Conservation (phyloP, 371 early-diverging fungal species). For the Mucor saturninus region DNA sequence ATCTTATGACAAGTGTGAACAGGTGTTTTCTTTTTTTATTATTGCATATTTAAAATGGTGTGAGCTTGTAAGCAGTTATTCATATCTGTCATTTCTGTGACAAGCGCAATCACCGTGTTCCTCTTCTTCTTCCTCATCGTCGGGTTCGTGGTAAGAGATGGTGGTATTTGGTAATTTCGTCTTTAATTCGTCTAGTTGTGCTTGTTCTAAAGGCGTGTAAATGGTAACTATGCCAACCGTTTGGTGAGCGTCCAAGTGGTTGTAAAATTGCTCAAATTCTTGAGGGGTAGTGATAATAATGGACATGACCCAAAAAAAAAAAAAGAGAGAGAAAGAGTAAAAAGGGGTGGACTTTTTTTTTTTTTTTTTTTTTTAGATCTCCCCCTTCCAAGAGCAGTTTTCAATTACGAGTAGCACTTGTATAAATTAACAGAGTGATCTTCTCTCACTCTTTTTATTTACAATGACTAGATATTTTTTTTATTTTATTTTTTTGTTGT, state of each 20-base stretch:
- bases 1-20: too few species aligned
- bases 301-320: conserved; percentile 5
- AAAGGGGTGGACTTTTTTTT: neutral
- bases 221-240: neutral
- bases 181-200: neutral
- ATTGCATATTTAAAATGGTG: too few species aligned
- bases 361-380: too few species aligned
- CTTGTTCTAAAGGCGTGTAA: neutral
- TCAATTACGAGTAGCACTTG: too few species aligned
- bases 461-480: neutral
- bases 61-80: neutral
- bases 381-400: too few species aligned
- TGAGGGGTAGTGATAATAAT: neutral
- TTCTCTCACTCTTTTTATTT: neutral
- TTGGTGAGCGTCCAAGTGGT: neutral
- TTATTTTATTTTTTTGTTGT: neutral
- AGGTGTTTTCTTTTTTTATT: too few species aligned
- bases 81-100: conserved; percentile 13
- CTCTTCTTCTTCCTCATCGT: neutral
- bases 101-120: conserved; percentile 10
- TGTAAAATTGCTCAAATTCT: conserved; percentile 7
- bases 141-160: conserved; percentile 6
- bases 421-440: too few species aligned
- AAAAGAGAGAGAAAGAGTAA: conserved; percentile 1
- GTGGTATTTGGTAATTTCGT: conserved; percentile 5